phyloP scores from a whole-genome alignment of 192 early-diverging fungal species.

The Linnemannia zychae region DNA sequence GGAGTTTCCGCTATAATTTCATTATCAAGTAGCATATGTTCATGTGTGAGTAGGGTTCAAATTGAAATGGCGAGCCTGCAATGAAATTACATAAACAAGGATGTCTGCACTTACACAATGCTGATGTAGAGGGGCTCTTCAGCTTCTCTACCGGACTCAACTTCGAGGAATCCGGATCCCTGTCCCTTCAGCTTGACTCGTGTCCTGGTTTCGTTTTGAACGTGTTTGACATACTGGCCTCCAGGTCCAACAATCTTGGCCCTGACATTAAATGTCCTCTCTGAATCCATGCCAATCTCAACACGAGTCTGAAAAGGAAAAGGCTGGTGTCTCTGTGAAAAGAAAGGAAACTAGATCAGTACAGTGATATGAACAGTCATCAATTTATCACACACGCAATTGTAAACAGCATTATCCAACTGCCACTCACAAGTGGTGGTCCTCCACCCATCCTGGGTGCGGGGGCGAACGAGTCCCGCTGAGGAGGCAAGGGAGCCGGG shows the following conservation, averaged over 20 bases:
- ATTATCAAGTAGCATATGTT: not conserved
- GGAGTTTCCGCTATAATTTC: slow-evolving; percentile 61
- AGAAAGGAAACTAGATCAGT: not conserved
- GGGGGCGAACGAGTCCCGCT: slow-evolving; percentile 38
- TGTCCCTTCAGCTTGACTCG: slow-evolving; percentile 86
- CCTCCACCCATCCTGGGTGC: slow-evolving; percentile 22
- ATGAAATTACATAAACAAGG: not conserved
- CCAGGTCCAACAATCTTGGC: slow-evolving; percentile 91
- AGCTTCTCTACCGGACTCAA: slow-evolving; percentile 69
- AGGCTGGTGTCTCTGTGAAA: slow-evolving; percentile 56
- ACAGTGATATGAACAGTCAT: not conserved
- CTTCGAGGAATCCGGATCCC: slow-evolving; percentile 87
- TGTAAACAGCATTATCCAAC: not conserved
- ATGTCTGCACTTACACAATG: slow-evolving; percentile 72
- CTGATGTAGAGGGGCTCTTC: slow-evolving; percentile 87
- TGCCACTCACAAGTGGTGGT: slow-evolving; percentile 37
- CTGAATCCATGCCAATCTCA: slow-evolving; percentile 79
- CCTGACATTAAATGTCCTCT: slow-evolving; percentile 83
- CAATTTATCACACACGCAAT: not conserved
- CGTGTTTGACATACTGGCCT: slow-evolving; percentile 85
- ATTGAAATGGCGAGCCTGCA: not conserved
- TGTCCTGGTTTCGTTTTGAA: slow-evolving; percentile 82
- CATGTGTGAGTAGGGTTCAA: no score
- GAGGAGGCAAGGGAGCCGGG: slow-evolving; percentile 44
- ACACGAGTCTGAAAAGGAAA: slow-evolving; percentile 74